Percentiles rank a stretch among this genome's conserved stretches.
phyloP scores from a whole-genome alignment of 2,329 filamentous ascomycete genomes.

The Sporothrix humicola region DNA sequence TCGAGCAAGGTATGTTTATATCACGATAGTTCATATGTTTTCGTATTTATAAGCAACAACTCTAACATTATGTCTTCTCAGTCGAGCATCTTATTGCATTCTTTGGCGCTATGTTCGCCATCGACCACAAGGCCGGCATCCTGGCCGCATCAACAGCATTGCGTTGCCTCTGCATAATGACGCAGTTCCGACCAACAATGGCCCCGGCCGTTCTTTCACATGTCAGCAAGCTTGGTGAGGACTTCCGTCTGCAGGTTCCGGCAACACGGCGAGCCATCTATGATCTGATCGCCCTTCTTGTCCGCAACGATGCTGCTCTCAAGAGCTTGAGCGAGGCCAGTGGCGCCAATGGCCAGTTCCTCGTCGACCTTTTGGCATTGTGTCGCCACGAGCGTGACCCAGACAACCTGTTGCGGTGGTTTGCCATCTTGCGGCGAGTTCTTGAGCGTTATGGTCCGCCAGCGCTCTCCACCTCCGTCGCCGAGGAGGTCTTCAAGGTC shows the following conservation, averaged over 20 bases:
- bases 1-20: conserved; percentile 54
- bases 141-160: conserved; percentile 60
- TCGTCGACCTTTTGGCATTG: conserved; percentile 56
- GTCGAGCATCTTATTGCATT: conserved; percentile 52
- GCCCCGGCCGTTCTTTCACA: conserved; percentile 57
- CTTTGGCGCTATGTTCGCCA: conserved; percentile 64
- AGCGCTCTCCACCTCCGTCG: conserved; percentile 50
- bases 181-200: conserved; percentile 56
- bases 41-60: neutral
- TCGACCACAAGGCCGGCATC: conserved; percentile 65
- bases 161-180: conserved; percentile 56
- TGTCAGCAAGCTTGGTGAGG: conserved; percentile 59
- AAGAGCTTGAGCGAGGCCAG: conserved; percentile 51
- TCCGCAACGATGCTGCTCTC: conserved; percentile 45
- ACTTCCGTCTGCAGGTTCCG: conserved; percentile 60
- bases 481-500: conserved; percentile 58
- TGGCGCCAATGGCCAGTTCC: conserved; percentile 53
- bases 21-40: neutral
- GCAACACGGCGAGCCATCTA: conserved; percentile 60
- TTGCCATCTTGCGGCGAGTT: conserved; percentile 55
- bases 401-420: conserved; percentile 63
- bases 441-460: conserved; percentile 50
- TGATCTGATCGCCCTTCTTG: conserved; percentile 53
- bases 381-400: conserved; percentile 63
- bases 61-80: conserved; percentile 21